phyloP scores from a whole-genome alignment of 805 yeast species.

The Saccharomycopsis sp. region DNA sequence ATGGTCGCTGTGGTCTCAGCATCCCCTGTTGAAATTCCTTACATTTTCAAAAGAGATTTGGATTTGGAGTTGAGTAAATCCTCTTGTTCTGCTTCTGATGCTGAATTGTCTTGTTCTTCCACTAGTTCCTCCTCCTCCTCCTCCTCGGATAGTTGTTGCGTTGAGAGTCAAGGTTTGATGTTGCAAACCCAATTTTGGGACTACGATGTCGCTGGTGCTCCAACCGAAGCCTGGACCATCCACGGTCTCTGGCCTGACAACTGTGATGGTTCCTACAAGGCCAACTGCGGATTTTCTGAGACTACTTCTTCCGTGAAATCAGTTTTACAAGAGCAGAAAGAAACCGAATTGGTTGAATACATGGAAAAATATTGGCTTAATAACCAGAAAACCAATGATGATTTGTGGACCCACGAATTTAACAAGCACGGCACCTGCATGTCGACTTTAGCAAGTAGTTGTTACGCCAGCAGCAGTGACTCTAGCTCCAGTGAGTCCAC shows the following conservation, averaged over 20 bases:
- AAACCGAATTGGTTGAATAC: slow-evolving; percentile 32
- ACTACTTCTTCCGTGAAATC: slow-evolving; percentile 4
- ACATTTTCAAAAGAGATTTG: slow-evolving; percentile 16
- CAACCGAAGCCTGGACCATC: slow-evolving; percentile 62
- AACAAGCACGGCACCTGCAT: slow-evolving; percentile 94
- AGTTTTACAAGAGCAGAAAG: slow-evolving; percentile 8
- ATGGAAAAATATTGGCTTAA: slow-evolving; percentile 70
- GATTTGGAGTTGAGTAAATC: slow-evolving; percentile 9
- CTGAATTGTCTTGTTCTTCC: slow-evolving; percentile 12
- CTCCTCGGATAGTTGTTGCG: slow-evolving; percentile 59
- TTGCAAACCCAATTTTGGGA: slow-evolving; percentile 94
- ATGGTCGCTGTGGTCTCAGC: slow-evolving; percentile 9
- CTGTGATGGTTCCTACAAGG: slow-evolving; percentile 77
- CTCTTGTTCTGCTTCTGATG: slow-evolving; percentile 7
- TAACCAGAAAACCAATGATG: slow-evolving; percentile 55
- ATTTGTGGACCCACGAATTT: slow-evolving; percentile 84
- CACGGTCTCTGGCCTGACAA: slow-evolving; percentile 90
- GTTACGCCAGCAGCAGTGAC: slow-evolving; percentile 4
- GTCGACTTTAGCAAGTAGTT: slow-evolving; percentile 49
- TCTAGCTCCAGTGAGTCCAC: too few species aligned
- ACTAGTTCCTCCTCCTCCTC: neutral
- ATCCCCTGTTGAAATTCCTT: slow-evolving; percentile 13
- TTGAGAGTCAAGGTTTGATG: slow-evolving; percentile 73
- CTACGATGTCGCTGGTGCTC: slow-evolving; percentile 67
- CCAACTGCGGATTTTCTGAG: slow-evolving; percentile 46